These are phyloP conservation scores for Aureobasidium mangrovei DNA, from an alignment of 2,329 filamentous ascomycete genomes.

Conservation along the genomic window DNA sequence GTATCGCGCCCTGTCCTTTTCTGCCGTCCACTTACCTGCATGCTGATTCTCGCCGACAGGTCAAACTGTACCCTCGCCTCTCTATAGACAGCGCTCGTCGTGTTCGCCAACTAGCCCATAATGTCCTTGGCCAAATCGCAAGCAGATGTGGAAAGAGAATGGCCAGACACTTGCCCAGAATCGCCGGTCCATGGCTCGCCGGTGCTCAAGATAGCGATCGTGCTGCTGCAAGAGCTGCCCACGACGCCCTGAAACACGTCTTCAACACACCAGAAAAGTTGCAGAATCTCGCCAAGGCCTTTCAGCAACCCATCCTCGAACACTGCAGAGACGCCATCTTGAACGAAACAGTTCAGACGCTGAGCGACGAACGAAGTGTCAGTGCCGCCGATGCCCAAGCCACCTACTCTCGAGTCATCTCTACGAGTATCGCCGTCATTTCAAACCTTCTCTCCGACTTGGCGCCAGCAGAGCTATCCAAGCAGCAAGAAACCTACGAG, in stretches of 20 bases:
- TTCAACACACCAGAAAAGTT: conserved; percentile 75
- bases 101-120: conserved; percentile 80
- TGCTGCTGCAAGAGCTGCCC: conserved; percentile 64
- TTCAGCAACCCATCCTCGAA: conserved; percentile 69
- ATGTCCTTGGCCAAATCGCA: conserved; percentile 57
- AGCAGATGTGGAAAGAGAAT: conserved; percentile 65
- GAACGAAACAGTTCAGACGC: conserved; percentile 67
- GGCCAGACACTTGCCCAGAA: conserved; percentile 64
- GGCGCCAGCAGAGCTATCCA: conserved; percentile 46
- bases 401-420: conserved; percentile 75
- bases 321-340: conserved; percentile 71
- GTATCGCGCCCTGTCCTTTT: conserved; percentile 41
- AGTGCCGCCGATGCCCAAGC: conserved; percentile 75
- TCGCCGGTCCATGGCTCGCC: conserved; percentile 84
- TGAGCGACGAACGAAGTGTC: conserved; percentile 83
- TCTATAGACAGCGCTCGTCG: conserved; percentile 84
- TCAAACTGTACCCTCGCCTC: conserved; percentile 75
- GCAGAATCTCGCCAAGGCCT: conserved; percentile 66
- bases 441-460: conserved; percentile 43
- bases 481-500: conserved; percentile 54
- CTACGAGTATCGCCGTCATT: conserved; percentile 48
- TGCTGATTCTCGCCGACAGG: conserved; percentile 40
- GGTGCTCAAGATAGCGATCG: conserved; percentile 82
- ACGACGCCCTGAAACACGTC: conserved; percentile 65
- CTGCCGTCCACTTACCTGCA: background rate